Percentiles rank a stretch among this genome's conserved stretches.
Conservation (phyloP, 106 monocot species). For the Xerophyta viscosa region DNA sequence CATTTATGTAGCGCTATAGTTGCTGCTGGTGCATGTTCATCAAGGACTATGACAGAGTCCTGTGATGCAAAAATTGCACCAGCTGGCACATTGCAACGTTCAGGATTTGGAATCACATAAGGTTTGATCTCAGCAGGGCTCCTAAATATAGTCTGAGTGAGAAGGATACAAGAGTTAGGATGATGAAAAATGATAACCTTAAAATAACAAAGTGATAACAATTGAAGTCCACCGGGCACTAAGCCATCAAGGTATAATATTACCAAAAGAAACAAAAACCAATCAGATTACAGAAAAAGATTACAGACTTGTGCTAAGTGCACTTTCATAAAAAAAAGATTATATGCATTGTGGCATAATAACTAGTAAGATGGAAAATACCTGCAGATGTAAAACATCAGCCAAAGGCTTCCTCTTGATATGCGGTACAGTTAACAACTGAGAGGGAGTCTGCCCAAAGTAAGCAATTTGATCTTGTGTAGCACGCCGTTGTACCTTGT, state of each 20-base stretch:
- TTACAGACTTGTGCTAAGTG: too few relatives aligned
- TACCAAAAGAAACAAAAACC: background rate
- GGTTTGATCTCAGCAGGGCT: slow-evolving; percentile 68
- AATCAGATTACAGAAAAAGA: slow-evolving; percentile 1
- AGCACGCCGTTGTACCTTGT: slow-evolving; percentile 67
- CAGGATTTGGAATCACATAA: slow-evolving; percentile 72
- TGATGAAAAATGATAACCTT: background rate
- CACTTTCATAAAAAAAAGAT: too few relatives aligned
- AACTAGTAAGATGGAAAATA: slow-evolving; percentile 20
- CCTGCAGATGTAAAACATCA: slow-evolving; percentile 79
- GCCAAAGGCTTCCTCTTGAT: slow-evolving; percentile 55
- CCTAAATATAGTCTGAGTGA: slow-evolving; percentile 71
- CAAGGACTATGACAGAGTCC: slow-evolving; percentile 84
- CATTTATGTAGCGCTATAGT: slow-evolving; percentile 79
- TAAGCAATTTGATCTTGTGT: slow-evolving; percentile 78
- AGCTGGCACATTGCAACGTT: slow-evolving; percentile 84
- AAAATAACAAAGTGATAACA: too few relatives aligned
- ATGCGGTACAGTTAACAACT: slow-evolving; percentile 70
- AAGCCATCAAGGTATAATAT: too few relatives aligned
- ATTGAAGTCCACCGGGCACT: too few relatives aligned
- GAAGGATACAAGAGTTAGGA: slow-evolving; percentile 4
- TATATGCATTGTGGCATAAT: too few relatives aligned
- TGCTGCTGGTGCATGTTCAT: slow-evolving; percentile 67
- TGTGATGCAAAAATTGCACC: slow-evolving; percentile 61
- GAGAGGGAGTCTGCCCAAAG: slow-evolving; percentile 93